Percentiles rank a stretch among this genome's conserved stretches.
phyloP scores from a whole-genome alignment of 192 early-diverging fungal species.

The Linnemannia exigua region DNA sequence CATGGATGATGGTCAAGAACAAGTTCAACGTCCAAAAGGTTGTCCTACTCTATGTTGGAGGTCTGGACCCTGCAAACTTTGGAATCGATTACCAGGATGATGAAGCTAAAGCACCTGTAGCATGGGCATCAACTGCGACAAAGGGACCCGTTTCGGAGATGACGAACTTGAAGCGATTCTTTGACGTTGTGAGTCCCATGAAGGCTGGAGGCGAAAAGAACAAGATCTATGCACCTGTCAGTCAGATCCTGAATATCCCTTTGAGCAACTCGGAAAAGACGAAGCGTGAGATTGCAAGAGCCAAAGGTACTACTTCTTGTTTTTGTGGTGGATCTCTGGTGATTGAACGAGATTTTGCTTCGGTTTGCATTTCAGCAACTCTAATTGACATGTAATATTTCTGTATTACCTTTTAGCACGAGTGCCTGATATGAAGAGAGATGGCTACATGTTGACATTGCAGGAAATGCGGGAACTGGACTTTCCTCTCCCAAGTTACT shows the following conservation, averaged over 20 bases:
- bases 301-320: not conserved
- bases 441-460: slow-evolving; percentile 25
- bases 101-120: slow-evolving; percentile 18
- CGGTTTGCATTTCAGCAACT: not conserved
- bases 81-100: slow-evolving; percentile 32
- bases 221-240: slow-evolving; percentile 22
- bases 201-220: slow-evolving; percentile 47
- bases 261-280: slow-evolving; percentile 37
- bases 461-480: slow-evolving; percentile 26
- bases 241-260: slow-evolving; percentile 28
- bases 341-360: no score
- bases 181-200: slow-evolving; percentile 44
- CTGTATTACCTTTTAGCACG: not conserved
- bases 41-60: slow-evolving; percentile 34
- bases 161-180: slow-evolving; percentile 25
- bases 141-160: slow-evolving; percentile 38
- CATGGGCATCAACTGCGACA: slow-evolving; percentile 20
- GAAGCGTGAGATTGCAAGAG: slow-evolving; percentile 14
- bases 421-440: not conserved
- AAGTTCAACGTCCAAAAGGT: slow-evolving; percentile 52
- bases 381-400: not conserved
- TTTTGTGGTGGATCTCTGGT: no score
- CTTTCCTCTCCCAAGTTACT: slow-evolving; percentile 38
- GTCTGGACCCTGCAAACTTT: slow-evolving; percentile 43
- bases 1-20: slow-evolving; percentile 58